Evolutionary conservation across 2,329 filamentous ascomycete species (phyloP).

Genomic region (Clonostachys solani): DNA sequence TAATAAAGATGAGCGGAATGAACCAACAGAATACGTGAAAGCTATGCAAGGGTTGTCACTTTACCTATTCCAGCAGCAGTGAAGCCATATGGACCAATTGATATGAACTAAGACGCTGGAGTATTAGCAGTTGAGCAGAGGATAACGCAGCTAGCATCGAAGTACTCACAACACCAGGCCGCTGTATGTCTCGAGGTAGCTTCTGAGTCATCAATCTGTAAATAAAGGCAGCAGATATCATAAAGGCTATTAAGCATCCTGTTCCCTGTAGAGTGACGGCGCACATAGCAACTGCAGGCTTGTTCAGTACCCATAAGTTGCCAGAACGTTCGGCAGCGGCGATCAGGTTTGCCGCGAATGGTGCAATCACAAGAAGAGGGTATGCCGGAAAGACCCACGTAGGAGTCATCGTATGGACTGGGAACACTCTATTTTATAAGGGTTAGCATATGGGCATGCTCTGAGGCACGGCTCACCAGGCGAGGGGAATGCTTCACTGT

Average conservation of each 20-base stretch:
- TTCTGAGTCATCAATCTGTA: constrained; percentile 89
- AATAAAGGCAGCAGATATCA: constrained; percentile 81
- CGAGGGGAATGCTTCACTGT: constrained; percentile 28
- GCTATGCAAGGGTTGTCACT: no score
- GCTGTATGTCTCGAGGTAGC: constrained; percentile 68
- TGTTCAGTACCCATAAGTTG: constrained; percentile 24
- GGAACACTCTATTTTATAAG: constrained; percentile 33
- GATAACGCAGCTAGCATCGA: not conserved
- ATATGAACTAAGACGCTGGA: constrained; percentile 57
- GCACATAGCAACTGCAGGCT: constrained; percentile 40
- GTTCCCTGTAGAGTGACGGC: constrained; percentile 49
- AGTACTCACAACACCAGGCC: constrained; percentile 62
- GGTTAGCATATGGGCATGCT: not conserved
- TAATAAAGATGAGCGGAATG: no score
- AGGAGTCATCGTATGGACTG: constrained; percentile 81
- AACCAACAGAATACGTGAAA: no score
- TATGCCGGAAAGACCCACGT: constrained; percentile 88
- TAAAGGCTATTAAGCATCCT: constrained; percentile 57
- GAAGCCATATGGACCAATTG: constrained; percentile 69
- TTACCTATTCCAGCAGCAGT: constrained; percentile 37
- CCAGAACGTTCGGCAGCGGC: constrained; percentile 23
- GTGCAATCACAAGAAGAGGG: constrained; percentile 71
- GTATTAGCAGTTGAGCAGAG: not conserved
- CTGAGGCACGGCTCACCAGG: not conserved
- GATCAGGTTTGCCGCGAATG: constrained; percentile 61